Evolutionary conservation across 495 filamentous ascomycete species (phyloP), one percentile per base, ranked within the genome.

Genomic region (Xylaria intraflava): DNA sequence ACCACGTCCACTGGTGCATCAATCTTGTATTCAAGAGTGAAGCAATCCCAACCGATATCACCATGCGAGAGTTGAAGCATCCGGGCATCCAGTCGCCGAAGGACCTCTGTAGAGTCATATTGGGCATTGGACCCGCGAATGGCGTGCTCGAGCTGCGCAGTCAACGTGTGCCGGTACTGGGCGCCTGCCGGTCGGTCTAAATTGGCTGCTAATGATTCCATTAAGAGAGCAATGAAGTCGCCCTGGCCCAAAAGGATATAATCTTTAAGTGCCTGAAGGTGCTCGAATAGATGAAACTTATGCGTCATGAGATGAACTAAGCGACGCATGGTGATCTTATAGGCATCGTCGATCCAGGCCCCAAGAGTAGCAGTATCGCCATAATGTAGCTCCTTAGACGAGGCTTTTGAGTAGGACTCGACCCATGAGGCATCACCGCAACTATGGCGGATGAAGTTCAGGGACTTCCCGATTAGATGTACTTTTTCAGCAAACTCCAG

Each of bases 11-110:
- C 89, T 0, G 94, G 94, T 8, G 93, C 89, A 65, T 96, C 93
- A 53, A 97, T 90, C 69, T 95, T 96, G 73, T 99, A 99, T 66
- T 99, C 94, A 26, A 99, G 80, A 0, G 94, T 99, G 71, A 99
- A 99, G 69, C 93, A 95, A 67, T 99, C 94, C 94, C 94, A 99
- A 54, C 94, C 94, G 45, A 95, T 96, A 61, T 99, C 93, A 49
- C 94, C 94, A 65, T 95, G 90, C 46, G 85, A 89, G 44, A 96
- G 80, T 67, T 96, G 90, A 33, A 96, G 80, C 89, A 97, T 95
- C 42, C 94, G 88, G 12, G 93, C 90, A 70, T 99, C 94, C 8
- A 99, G 80, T 16, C 94, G 83, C 29, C 88, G 84, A 31, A 97
- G 78, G 27, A 97, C 90, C 64, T 99, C 94, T n/a, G 86, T 82